A percentile compares a stretch with the other conserved stretches of the same genome.
phyloP scores from a whole-genome alignment of 495 filamentous ascomycete species.

The Sporormia fimetaria region DNA sequence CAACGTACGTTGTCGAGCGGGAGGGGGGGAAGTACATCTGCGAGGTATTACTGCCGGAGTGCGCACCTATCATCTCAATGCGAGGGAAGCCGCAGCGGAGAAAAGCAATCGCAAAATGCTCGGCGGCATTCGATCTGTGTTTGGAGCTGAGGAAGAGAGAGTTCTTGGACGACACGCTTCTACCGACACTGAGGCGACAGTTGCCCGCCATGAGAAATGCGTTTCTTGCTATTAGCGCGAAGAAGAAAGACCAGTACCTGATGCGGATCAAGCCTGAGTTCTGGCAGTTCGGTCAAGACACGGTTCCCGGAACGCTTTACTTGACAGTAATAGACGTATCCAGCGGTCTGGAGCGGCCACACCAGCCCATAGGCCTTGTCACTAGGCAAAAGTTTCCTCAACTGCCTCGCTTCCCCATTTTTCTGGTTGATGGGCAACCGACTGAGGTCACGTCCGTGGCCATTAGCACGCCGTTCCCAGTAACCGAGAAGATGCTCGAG shows the following conservation, averaged over 20 bases:
- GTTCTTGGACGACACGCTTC: constrained; percentile 60
- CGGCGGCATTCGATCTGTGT: constrained; percentile 82
- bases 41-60: constrained; percentile 71
- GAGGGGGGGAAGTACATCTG: constrained; percentile 56
- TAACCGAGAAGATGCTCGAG: constrained; percentile 36
- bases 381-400: constrained; percentile 54
- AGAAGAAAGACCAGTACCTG: constrained; percentile 58
- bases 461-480: constrained; percentile 34
- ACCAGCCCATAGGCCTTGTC: constrained; percentile 58
- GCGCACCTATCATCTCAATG: constrained; percentile 56
- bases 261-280: constrained; percentile 71
- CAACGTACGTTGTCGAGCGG: constrained; percentile 51
- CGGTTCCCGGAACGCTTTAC: constrained; percentile 47
- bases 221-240: constrained; percentile 66
- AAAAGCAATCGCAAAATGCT: constrained; percentile 74
- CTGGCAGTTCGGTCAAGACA: constrained; percentile 50
- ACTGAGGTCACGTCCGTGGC: constrained; percentile 44
- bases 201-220: constrained; percentile 84
- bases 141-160: constrained; percentile 52
- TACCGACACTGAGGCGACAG: constrained; percentile 60
- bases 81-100: constrained; percentile 48
- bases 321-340: constrained; percentile 52
- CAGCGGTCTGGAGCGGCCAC: constrained; percentile 46
- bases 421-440: constrained; percentile 48
- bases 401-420: constrained; percentile 60